phyloP scores from a whole-genome alignment of 208 protist genomes.

The Phytomonas sp. region DNA sequence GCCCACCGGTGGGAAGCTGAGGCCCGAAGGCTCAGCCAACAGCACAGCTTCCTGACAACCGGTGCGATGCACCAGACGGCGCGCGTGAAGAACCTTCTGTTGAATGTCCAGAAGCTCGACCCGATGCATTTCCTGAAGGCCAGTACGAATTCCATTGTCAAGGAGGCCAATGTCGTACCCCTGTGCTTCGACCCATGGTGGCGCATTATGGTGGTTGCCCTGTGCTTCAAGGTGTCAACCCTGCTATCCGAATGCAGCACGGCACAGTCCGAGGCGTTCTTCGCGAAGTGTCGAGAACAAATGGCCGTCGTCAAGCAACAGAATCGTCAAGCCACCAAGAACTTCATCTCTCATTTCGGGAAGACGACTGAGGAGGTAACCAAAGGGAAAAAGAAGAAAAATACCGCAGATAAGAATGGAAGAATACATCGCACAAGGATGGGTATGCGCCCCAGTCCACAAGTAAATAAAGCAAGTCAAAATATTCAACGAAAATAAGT shows the following conservation, averaged over 20 bases:
- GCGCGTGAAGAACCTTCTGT: slow-evolving; percentile 20
- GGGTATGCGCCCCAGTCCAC: too few species aligned
- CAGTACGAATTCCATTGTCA: slow-evolving; percentile 25
- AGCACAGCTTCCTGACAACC: slow-evolving; percentile 49
- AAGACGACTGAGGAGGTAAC: slow-evolving; percentile 12
- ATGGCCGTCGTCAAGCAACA: slow-evolving; percentile 8
- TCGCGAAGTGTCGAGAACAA: slow-evolving; percentile 1
- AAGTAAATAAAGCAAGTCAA: not conserved
- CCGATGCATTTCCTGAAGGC: slow-evolving; percentile 34
- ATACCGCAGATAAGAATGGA: not conserved
- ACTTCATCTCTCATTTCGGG: slow-evolving; percentile 20
- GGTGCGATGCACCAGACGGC: slow-evolving; percentile 18
- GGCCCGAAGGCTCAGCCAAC: slow-evolving; percentile 32
- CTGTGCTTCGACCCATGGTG: slow-evolving; percentile 86
- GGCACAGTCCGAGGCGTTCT: slow-evolving; percentile 18
- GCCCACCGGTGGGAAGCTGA: slow-evolving; percentile 26
- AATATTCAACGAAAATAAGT: not conserved
- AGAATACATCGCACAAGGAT: too few species aligned
- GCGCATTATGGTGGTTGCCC: slow-evolving; percentile 72
- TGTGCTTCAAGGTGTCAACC: slow-evolving; percentile 67
- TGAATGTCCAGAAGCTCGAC: slow-evolving; percentile 26
- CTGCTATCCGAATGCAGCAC: slow-evolving; percentile 67
- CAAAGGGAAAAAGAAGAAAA: not conserved
- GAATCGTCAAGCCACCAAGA: slow-evolving; percentile 9
- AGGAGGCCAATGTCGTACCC: slow-evolving; percentile 32